Evolutionary conservation across 1,284 basidiomycete species (phyloP).

Genomic region (Trametes versicolor): DNA sequence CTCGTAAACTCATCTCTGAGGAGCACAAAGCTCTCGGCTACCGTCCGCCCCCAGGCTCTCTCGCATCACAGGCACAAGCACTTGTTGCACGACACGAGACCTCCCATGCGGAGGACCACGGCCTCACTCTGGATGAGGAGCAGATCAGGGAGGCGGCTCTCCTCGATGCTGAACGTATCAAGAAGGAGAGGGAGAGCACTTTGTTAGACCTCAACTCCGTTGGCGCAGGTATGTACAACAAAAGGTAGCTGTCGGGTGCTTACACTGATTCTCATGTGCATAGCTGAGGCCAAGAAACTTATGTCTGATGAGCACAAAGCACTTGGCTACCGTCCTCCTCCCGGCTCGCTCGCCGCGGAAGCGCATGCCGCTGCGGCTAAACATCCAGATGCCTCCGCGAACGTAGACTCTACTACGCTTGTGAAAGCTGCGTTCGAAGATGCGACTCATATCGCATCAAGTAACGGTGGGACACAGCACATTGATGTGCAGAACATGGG

Average conservation of each 20-base stretch:
- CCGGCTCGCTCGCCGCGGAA: slow-evolving; percentile 44
- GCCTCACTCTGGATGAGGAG: slow-evolving; percentile 26
- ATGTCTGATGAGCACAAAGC: slow-evolving; percentile 48
- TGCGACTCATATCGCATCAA: slow-evolving; percentile 28
- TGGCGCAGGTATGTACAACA: slow-evolving; percentile 13
- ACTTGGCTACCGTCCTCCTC: slow-evolving; percentile 44
- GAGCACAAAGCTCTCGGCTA: slow-evolving; percentile 49
- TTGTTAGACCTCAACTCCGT: slow-evolving; percentile 26
- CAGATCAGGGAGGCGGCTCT: slow-evolving; percentile 38
- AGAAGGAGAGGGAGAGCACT: slow-evolving; percentile 8
- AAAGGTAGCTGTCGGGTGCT: background rate
- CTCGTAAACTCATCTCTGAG: slow-evolving; percentile 45
- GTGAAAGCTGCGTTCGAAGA: slow-evolving; percentile 37
- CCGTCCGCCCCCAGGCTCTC: slow-evolving; percentile 47
- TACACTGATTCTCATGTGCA: background rate
- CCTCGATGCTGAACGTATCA: slow-evolving; percentile 40
- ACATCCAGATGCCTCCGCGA: slow-evolving; percentile 34
- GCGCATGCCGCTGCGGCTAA: slow-evolving; percentile 43
- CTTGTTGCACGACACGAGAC: slow-evolving; percentile 31
- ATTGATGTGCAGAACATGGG: slow-evolving; percentile 36
- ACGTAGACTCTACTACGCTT: slow-evolving; percentile 26
- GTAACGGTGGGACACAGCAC: slow-evolving; percentile 3
- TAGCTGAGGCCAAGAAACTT: slow-evolving; percentile 47
- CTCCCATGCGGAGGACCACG: slow-evolving; percentile 29
- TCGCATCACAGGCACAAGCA: slow-evolving; percentile 45